Conservation (phyloP, 2,329 filamentous ascomycete species). For the Coccinonectria pachysandricola region DNA sequence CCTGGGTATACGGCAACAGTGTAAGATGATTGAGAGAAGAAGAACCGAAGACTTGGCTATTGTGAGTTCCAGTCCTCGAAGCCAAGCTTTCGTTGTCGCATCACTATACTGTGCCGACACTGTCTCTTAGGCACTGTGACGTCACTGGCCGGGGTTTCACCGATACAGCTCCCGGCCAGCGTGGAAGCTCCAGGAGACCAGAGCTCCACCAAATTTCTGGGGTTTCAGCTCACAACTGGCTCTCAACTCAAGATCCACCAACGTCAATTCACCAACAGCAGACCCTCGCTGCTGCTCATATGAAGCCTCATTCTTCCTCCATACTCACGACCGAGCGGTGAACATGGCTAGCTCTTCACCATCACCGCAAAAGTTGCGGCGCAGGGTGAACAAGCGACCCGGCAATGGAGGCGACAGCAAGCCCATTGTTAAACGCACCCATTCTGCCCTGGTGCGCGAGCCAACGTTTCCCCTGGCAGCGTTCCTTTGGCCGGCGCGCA, state of each 20-base stretch:
- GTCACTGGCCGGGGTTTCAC: slow-evolving; percentile 10
- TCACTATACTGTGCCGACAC: slow-evolving; percentile 14
- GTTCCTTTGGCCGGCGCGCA: slow-evolving; percentile 88
- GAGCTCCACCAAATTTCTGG: slow-evolving; percentile 13
- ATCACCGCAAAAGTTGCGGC: slow-evolving; percentile 49
- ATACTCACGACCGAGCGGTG: slow-evolving; percentile 16
- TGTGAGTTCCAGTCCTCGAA: slow-evolving; percentile 3
- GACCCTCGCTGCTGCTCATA: slow-evolving; percentile 6
- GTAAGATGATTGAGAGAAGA: not conserved
- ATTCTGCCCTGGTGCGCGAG: slow-evolving; percentile 40
- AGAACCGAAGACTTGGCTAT: too few species aligned
- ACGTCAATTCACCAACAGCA: slow-evolving; percentile 7
- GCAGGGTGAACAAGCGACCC: slow-evolving; percentile 44
- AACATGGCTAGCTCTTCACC: slow-evolving; percentile 43
- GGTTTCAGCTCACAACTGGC: too few species aligned
- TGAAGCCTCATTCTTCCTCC: slow-evolving; percentile 9
- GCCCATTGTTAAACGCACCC: slow-evolving; percentile 14
- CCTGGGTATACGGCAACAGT: not conserved
- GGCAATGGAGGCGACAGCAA: slow-evolving; percentile 29
- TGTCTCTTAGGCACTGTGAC: slow-evolving; percentile 1
- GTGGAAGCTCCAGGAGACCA: slow-evolving; percentile 9
- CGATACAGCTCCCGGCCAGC: slow-evolving; percentile 7
- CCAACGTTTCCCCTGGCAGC: slow-evolving; percentile 85
- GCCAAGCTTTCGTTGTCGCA: slow-evolving; percentile 16
- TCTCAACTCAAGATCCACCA: slow-evolving; percentile 12